Conservation (phyloP, 176 grass and related monocot genomes). For the Aechmea fasciata region DNA sequence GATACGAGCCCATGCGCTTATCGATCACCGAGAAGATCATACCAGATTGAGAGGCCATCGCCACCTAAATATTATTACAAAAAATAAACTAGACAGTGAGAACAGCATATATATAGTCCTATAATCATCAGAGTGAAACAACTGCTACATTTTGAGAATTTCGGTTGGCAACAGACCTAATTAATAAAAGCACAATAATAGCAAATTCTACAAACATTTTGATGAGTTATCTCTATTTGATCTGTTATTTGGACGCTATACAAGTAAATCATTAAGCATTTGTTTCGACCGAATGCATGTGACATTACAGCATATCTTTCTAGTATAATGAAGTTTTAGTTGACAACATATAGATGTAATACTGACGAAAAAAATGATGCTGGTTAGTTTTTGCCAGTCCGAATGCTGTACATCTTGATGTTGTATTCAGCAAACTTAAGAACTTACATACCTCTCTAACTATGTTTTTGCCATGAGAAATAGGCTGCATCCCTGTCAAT, state of each 20-base stretch:
- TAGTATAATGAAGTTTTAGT: no score
- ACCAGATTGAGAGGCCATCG: slow-evolving; percentile 34
- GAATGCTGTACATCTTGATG: not conserved
- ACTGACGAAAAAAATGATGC: no score
- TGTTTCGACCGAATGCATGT: no score
- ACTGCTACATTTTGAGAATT: not conserved
- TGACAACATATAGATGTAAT: no score
- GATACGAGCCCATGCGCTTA: slow-evolving; percentile 44
- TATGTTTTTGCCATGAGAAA: slow-evolving; percentile 75
- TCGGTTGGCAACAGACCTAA: not conserved
- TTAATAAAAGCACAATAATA: not conserved
- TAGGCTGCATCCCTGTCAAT: slow-evolving; percentile 69
- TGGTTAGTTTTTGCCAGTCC: no score
- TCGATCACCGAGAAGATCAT: slow-evolving; percentile 45
- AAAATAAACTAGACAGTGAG: not conserved
- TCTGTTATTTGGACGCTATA: no score
- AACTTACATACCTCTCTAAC: slow-evolving; percentile 45
- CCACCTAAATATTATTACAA: slow-evolving; percentile 23
- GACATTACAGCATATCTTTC: no score
- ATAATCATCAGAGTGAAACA: not conserved
- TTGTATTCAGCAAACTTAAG: not conserved
- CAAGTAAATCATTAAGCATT: no score
- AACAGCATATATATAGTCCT: not conserved
- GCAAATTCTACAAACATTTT: no score
- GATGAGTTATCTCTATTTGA: no score